These are phyloP conservation scores for Neltuma alba DNA, from an alignment of 306 rosid genomes.

Conservation along the genomic window DNA sequence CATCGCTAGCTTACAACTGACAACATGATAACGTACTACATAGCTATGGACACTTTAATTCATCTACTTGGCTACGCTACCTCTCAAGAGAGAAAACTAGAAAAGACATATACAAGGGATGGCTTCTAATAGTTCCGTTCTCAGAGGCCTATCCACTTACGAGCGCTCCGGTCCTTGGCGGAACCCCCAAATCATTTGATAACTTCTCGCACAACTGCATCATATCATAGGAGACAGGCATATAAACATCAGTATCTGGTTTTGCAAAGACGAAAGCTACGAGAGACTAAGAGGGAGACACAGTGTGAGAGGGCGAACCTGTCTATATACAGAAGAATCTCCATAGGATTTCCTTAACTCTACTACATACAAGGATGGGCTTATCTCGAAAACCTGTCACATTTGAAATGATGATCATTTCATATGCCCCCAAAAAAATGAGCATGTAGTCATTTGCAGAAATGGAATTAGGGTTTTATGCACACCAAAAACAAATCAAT, in stretches of 20 bases:
- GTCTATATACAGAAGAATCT: slow-evolving; percentile 79
- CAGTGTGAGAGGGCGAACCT: slow-evolving; percentile 46
- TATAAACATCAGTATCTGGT: slow-evolving; percentile 7
- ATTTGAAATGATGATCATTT: slow-evolving; percentile 10
- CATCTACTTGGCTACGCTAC: not conserved
- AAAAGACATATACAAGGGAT: not conserved
- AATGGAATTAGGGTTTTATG: not conserved
- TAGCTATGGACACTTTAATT: not conserved
- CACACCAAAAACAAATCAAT: no score
- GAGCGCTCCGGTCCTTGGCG: slow-evolving; percentile 46
- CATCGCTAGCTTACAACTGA: not conserved
- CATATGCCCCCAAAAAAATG: slow-evolving; percentile 1
- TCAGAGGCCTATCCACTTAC: not conserved
- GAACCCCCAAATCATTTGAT: slow-evolving; percentile 69
- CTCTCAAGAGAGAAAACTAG: not conserved
- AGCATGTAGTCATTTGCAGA: slow-evolving; percentile 18
- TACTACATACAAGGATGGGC: slow-evolving; percentile 69
- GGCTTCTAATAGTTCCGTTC: slow-evolving; percentile 15
- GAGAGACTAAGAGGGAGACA: not conserved
- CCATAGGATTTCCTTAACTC: slow-evolving; percentile 81
- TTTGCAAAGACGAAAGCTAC: not conserved
- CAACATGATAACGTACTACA: not conserved
- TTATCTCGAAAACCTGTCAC: slow-evolving; percentile 79
- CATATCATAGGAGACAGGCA: slow-evolving; percentile 15
- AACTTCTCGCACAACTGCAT: slow-evolving; percentile 80